Evolutionary conservation across 495 filamentous ascomycete genomes (phyloP).

Genomic region (Jackrogersella minutella): DNA sequence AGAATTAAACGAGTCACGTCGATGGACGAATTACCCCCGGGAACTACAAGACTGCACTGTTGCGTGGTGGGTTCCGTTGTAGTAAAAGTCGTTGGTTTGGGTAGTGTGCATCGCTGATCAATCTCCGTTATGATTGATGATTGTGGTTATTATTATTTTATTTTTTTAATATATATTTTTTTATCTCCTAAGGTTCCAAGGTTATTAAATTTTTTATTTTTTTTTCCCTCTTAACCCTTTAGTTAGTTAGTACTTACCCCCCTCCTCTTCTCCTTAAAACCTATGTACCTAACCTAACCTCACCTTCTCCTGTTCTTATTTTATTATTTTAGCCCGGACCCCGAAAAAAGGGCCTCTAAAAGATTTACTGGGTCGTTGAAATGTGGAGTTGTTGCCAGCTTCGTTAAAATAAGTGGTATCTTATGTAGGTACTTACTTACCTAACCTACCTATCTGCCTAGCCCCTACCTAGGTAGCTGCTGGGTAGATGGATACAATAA

Average conservation of each 20-base stretch:
- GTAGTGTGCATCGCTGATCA: conserved; percentile 42
- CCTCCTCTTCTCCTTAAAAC: conserved; percentile 24
- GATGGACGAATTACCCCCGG: conserved; percentile 30
- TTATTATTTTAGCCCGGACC: conserved; percentile 28
- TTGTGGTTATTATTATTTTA: conserved; percentile 3
- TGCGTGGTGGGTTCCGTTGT: conserved; percentile 38
- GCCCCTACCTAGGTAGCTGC: no score
- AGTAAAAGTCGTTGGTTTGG: conserved; percentile 40
- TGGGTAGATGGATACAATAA: no score
- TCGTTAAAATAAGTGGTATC: conserved; percentile 7
- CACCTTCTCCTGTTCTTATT: neutral
- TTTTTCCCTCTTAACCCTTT: conserved; percentile 3
- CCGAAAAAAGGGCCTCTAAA: neutral
- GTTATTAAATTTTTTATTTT: conserved; percentile 15
- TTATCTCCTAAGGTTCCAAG: conserved; percentile 10
- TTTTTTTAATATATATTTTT: conserved; percentile 7
- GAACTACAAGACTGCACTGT: conserved; percentile 15
- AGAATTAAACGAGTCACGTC: conserved; percentile 38
- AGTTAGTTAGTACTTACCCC: neutral
- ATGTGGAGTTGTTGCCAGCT: conserved; percentile 13
- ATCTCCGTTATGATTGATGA: conserved; percentile 34
- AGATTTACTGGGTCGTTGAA: conserved; percentile 11
- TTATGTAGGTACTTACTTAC: neutral
- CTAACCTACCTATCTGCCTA: no score
- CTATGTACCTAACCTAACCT: conserved; percentile 13